These are phyloP conservation scores for Ehretia macrophylla DNA, from an alignment of 257 asterid species.

Conservation along the genomic window DNA sequence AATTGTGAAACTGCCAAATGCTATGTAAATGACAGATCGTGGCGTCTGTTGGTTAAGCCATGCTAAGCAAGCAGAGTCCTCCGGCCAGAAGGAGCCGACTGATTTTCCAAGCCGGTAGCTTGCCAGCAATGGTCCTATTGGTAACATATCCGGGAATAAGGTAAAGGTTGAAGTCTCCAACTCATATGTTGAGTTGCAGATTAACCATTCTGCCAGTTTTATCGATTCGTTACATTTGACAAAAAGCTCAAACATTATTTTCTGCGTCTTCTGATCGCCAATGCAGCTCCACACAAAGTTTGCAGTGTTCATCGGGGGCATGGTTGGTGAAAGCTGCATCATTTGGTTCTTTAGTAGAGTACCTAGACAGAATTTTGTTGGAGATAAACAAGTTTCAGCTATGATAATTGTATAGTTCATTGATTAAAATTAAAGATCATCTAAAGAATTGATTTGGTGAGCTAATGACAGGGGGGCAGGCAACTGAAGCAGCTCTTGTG, in stretches of 20 bases:
- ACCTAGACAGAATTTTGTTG: constrained; percentile 23
- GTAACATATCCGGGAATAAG: constrained; percentile 17
- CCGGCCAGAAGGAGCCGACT: constrained; percentile 46
- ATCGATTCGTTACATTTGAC: constrained; percentile 3
- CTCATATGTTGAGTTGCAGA: constrained; percentile 47
- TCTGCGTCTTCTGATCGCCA: constrained; percentile 28
- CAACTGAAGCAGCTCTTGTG: too few relatives aligned
- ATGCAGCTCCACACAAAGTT: constrained; percentile 33
- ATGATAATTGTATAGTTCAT: neutral
- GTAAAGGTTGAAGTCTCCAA: constrained; percentile 43
- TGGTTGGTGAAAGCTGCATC: constrained; percentile 39
- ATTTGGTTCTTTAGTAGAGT: constrained; percentile 27
- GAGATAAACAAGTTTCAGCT: neutral
- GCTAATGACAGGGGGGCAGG: too few relatives aligned
- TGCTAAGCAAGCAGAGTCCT: constrained; percentile 32
- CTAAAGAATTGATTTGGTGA: too few relatives aligned
- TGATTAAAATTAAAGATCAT: too few relatives aligned
- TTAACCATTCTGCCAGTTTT: constrained; percentile 24
- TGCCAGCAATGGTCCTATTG: constrained; percentile 53
- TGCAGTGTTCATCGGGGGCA: constrained; percentile 37
- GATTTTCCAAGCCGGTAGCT: constrained; percentile 41
- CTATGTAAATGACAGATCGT: constrained; percentile 40
- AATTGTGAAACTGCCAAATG: constrained; percentile 56
- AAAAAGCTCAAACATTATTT: constrained; percentile 20
- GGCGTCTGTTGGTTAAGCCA: constrained; percentile 55